Percentiles rank a stretch among this genome's conserved stretches.
Conservation (phyloP, 306 rosid species). For the Sicyos baderoa region DNA sequence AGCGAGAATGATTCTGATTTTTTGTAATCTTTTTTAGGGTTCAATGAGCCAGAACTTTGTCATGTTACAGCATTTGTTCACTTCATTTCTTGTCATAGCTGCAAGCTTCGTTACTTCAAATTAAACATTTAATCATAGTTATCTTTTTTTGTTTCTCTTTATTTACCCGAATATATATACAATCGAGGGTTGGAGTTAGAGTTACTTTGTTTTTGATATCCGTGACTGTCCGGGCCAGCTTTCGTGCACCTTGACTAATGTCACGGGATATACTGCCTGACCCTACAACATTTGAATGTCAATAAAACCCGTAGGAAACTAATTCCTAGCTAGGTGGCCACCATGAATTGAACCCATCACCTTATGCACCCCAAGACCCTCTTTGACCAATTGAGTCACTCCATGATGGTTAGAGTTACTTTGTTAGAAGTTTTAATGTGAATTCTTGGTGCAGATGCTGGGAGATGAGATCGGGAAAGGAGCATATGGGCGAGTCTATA, state of each 20-base stretch:
- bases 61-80: background rate
- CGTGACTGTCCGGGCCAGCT: too few relatives aligned
- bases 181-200: background rate
- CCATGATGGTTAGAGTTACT: background rate
- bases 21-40: background rate
- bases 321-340: too few relatives aligned
- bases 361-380: too few relatives aligned
- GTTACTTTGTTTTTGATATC: background rate
- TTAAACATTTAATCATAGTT: background rate
- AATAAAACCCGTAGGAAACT: too few relatives aligned
- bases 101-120: background rate
- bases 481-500: conserved; percentile 95
- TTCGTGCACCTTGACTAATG: too few relatives aligned
- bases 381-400: too few relatives aligned
- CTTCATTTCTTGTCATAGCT: background rate
- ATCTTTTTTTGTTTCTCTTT: background rate
- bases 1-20: background rate
- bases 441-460: conserved; percentile 60
- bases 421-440: conserved; percentile 21
- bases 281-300: too few relatives aligned
- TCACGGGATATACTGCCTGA: too few relatives aligned
- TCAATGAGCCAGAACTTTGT: background rate
- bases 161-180: background rate
- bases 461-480: conserved; percentile 99
- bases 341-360: too few relatives aligned